Conservation (phyloP, 2,329 filamentous ascomycete species). For the Ceratocystiopsis brevicomis region DNA sequence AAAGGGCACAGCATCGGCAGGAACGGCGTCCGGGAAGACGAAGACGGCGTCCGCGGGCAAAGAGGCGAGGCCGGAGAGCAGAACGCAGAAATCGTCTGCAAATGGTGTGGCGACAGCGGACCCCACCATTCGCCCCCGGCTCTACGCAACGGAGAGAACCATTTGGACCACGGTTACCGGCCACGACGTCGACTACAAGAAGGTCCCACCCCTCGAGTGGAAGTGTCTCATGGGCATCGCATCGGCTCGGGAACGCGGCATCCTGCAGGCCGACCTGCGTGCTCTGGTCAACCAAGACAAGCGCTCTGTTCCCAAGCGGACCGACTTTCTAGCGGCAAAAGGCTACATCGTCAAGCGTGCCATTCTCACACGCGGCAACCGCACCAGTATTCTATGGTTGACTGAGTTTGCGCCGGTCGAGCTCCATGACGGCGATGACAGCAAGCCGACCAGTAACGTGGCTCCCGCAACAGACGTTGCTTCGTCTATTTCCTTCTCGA, state of each 20-base stretch:
- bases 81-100: too few species aligned
- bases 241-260: slow-evolving; percentile 32
- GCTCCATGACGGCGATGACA: slow-evolving; percentile 16
- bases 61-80: neutral
- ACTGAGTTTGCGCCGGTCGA: slow-evolving; percentile 31
- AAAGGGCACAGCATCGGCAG: neutral
- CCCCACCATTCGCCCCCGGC: slow-evolving; percentile 12
- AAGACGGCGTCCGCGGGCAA: neutral
- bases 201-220: slow-evolving; percentile 40
- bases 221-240: slow-evolving; percentile 38
- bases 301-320: slow-evolving; percentile 41
- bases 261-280: slow-evolving; percentile 41
- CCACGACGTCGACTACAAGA: slow-evolving; percentile 38
- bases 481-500: too few species aligned
- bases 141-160: slow-evolving; percentile 34
- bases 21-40: too few species aligned
- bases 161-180: slow-evolving; percentile 42
- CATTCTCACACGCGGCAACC: slow-evolving; percentile 36
- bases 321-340: slow-evolving; percentile 37
- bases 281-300: slow-evolving; percentile 42
- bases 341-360: slow-evolving; percentile 44
- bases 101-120: slow-evolving; percentile 1
- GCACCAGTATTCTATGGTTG: slow-evolving; percentile 45
- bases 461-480: neutral
- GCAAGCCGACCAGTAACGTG: neutral